phyloP scores from a whole-genome alignment of 2,329 filamentous ascomycete genomes.

The Ciborinia camelliae region DNA sequence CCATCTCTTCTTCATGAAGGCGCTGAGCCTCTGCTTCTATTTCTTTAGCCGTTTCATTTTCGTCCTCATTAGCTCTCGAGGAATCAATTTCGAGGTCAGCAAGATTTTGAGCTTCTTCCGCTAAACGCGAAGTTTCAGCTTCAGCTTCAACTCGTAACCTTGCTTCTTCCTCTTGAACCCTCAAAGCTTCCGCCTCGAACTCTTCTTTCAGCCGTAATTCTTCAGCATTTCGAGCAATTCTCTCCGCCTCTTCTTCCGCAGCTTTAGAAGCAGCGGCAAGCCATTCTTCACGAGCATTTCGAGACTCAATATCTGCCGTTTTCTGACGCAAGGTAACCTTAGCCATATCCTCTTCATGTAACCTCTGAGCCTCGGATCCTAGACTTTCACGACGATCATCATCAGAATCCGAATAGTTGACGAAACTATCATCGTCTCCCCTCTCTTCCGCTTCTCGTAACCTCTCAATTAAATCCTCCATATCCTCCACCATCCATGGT shows the following conservation, averaged over 20 bases:
- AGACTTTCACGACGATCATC: slow-evolving; percentile 15
- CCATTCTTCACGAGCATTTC: not conserved
- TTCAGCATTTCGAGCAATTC: not conserved
- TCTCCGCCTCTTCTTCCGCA: slow-evolving; percentile 1
- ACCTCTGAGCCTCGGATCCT: slow-evolving; percentile 17
- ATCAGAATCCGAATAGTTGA: slow-evolving; percentile 29
- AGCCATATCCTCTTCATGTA: slow-evolving; percentile 23
- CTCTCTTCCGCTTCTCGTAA: slow-evolving; percentile 15
- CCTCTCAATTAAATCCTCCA: slow-evolving; percentile 50
- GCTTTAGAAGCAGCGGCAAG: not conserved
- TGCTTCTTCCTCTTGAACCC: not conserved
- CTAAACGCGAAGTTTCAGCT: not conserved
- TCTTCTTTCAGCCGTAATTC: not conserved
- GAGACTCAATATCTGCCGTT: not conserved
- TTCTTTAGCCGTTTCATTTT: not conserved
- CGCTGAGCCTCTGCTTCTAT: not conserved
- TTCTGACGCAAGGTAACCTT: slow-evolving; percentile 13
- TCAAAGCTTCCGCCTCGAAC: not conserved
- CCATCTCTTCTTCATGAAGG: not conserved
- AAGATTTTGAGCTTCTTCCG: not conserved
- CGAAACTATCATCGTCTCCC: slow-evolving; percentile 29
- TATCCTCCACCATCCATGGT: slow-evolving; percentile 53
- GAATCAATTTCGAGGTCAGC: not conserved
- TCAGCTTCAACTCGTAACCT: not conserved
- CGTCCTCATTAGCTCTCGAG: not conserved